These are phyloP conservation scores for Lasiosphaeriaceae sp. DNA, from an alignment of 495 filamentous ascomycete species.

Conservation along the genomic window DNA sequence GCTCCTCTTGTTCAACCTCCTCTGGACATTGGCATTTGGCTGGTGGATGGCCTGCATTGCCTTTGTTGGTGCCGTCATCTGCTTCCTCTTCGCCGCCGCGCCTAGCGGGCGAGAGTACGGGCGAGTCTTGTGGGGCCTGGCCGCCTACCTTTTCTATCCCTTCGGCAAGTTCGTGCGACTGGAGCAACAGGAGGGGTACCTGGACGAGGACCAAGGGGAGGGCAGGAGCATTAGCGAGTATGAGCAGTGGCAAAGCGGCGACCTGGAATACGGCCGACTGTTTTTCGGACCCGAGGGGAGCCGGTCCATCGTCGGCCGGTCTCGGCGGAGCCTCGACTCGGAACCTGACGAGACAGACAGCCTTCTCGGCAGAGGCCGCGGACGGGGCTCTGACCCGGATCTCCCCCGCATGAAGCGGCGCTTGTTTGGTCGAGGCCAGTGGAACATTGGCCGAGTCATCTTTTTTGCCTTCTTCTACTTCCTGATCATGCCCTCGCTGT, in stretches of 20 bases:
- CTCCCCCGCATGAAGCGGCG: constrained; percentile 69
- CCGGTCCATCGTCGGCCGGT: constrained; percentile 82
- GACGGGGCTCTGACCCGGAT: constrained; percentile 39
- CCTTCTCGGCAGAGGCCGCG: constrained; percentile 65
- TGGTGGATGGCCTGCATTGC: constrained; percentile 93
- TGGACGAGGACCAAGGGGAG: constrained; percentile 96
- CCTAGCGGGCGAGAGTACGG: constrained; percentile 84
- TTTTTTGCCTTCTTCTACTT: constrained; percentile 98
- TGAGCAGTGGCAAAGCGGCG: constrained; percentile 97
- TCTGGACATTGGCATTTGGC: constrained; percentile 91
- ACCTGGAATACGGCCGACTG: constrained; percentile 88
- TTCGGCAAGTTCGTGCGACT: constrained; percentile 95
- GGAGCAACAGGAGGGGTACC: constrained; percentile 88
- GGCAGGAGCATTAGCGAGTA: constrained; percentile 99
- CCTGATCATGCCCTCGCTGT: constrained; percentile 81
- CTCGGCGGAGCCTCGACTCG: constrained; percentile 84
- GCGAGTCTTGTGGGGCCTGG: constrained; percentile 74
- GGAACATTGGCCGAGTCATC: constrained; percentile 88
- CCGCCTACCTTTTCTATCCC: constrained; percentile 87
- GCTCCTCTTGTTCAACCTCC: constrained; percentile 78
- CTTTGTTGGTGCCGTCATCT: constrained; percentile 65
- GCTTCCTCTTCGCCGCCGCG: constrained; percentile 74
- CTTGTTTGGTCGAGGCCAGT: constrained; percentile 91
- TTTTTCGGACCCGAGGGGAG: constrained; percentile 87
- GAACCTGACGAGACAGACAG: constrained; percentile 79